phyloP scores from a whole-genome alignment of 2,329 filamentous ascomycete species.

The Paecilomyces sp. region DNA sequence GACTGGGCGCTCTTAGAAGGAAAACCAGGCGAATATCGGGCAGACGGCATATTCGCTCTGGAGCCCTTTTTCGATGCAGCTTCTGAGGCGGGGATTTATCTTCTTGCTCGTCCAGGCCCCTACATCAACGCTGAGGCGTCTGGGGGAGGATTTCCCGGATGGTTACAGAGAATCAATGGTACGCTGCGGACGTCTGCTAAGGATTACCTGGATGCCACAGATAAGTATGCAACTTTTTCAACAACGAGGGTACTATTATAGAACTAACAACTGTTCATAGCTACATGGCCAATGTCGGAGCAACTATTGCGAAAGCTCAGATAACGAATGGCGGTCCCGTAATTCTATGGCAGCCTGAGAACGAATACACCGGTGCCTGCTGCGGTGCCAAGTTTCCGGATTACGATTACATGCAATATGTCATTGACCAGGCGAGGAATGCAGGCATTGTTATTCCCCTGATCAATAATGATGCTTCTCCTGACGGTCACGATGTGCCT shows the following conservation, averaged over 20 bases:
- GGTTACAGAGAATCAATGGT: constrained; percentile 63
- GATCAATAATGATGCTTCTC: constrained; percentile 65
- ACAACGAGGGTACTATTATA: not conserved
- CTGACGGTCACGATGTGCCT: constrained; percentile 56
- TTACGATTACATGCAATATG: constrained; percentile 61
- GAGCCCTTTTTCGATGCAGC: constrained; percentile 73
- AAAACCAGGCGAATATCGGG: constrained; percentile 60
- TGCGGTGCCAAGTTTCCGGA: constrained; percentile 55
- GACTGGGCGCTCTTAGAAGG: constrained; percentile 75
- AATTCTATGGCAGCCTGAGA: constrained; percentile 73
- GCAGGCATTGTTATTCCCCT: constrained; percentile 67
- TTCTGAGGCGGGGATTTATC: constrained; percentile 63
- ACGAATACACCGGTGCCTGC: constrained; percentile 60
- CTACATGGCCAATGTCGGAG: constrained; percentile 56
- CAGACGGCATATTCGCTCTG: constrained; percentile 64
- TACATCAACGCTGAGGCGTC: constrained; percentile 74
- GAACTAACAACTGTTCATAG: constrained; percentile 22
- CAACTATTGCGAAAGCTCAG: constrained; percentile 64
- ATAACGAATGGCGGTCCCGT: constrained; percentile 78
- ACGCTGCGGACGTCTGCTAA: constrained; percentile 56
- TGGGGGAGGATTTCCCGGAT: constrained; percentile 74
- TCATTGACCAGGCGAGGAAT: constrained; percentile 60
- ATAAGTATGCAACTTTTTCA: constrained; percentile 42
- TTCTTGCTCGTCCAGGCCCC: constrained; percentile 64
- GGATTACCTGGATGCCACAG: constrained; percentile 59